A percentile compares a stretch with the other conserved stretches of the same genome.
Evolutionary conservation across 345 rosid genomes (phyloP).

Genomic region (Rhodamnia argentea): DNA sequence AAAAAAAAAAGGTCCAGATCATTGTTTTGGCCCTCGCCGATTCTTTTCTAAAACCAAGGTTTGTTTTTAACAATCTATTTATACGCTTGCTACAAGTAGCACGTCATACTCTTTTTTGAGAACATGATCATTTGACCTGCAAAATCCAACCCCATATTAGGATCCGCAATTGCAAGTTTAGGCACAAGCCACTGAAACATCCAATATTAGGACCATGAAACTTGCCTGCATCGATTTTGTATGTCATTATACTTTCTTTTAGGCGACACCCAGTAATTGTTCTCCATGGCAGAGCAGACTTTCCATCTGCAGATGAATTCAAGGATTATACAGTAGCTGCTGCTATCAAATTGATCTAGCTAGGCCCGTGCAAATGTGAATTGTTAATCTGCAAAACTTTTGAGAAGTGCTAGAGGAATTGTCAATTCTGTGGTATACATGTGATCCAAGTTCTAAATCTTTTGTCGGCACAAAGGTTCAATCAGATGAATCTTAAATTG

Average conservation of each 20-base stretch:
- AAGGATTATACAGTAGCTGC: neutral
- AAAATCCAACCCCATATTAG: neutral
- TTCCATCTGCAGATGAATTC: neutral
- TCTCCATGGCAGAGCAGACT: neutral
- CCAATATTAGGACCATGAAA: neutral
- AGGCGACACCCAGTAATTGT: neutral
- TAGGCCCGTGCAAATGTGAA: fast-evolving
- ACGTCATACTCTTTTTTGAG: neutral
- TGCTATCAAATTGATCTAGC: neutral
- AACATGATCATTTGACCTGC: neutral
- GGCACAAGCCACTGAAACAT: neutral
- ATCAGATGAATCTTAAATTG: neutral
- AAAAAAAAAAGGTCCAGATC: neutral
- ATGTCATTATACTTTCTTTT: neutral
- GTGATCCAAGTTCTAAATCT: neutral
- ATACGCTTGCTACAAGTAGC: fast-evolving
- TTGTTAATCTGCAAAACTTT: neutral
- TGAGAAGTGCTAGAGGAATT: neutral
- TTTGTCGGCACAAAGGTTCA: neutral
- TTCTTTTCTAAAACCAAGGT: neutral
- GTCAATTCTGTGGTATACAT: neutral
- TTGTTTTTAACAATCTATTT: fast-evolving
- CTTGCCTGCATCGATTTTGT: neutral
- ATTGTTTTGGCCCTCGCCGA: neutral
- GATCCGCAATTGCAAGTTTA: fast-evolving